Percentiles rank a stretch among this genome's conserved stretches.
phyloP scores from a whole-genome alignment of 495 filamentous ascomycete genomes.

The Penicillium silybi region DNA sequence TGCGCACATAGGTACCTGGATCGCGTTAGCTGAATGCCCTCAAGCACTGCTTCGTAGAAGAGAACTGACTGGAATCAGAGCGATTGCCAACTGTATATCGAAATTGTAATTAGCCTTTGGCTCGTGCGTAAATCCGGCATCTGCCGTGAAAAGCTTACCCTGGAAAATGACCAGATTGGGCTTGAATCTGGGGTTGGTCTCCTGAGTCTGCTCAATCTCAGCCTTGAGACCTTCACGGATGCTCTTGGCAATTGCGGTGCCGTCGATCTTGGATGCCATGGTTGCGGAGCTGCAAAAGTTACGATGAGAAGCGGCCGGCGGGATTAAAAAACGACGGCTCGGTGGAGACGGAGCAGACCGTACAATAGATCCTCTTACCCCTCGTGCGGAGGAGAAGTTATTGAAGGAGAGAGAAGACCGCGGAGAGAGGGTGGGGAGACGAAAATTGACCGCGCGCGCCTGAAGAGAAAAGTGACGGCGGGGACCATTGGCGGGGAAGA shows the following conservation, averaged over 20 bases:
- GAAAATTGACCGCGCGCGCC: slow-evolving; percentile 23
- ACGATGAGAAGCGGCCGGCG: slow-evolving; percentile 21
- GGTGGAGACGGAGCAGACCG: slow-evolving; percentile 13
- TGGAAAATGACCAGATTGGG: slow-evolving; percentile 91
- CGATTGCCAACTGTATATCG: slow-evolving; percentile 66
- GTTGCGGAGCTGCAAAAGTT: slow-evolving; percentile 56
- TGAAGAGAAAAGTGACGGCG: slow-evolving; percentile 29
- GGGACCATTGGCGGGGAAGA: slow-evolving; percentile 39
- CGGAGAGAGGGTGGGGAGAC: slow-evolving; percentile 20
- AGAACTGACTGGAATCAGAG: slow-evolving; percentile 80
- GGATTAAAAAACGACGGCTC: slow-evolving; percentile 8
- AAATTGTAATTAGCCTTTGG: slow-evolving; percentile 10
- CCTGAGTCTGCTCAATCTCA: slow-evolving; percentile 78
- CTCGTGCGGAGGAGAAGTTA: slow-evolving; percentile 15
- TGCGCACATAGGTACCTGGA: slow-evolving; percentile 93
- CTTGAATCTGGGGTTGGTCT: slow-evolving; percentile 76
- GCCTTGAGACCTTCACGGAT: slow-evolving; percentile 75
- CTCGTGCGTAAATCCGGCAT: background rate
- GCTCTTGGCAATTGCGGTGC: slow-evolving; percentile 85
- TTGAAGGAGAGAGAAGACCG: slow-evolving; percentile 14
- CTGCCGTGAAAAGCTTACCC: slow-evolving; percentile 49
- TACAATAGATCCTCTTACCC: slow-evolving; percentile 12
- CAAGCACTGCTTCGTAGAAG: background rate
- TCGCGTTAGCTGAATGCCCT: slow-evolving; percentile 23
- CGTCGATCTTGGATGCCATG: slow-evolving; percentile 90